A percentile compares a stretch with the other conserved stretches of the same genome.
Evolutionary conservation across 176 grass and related monocot genomes (phyloP).

Genomic region (Cenchrus fungigraminus): DNA sequence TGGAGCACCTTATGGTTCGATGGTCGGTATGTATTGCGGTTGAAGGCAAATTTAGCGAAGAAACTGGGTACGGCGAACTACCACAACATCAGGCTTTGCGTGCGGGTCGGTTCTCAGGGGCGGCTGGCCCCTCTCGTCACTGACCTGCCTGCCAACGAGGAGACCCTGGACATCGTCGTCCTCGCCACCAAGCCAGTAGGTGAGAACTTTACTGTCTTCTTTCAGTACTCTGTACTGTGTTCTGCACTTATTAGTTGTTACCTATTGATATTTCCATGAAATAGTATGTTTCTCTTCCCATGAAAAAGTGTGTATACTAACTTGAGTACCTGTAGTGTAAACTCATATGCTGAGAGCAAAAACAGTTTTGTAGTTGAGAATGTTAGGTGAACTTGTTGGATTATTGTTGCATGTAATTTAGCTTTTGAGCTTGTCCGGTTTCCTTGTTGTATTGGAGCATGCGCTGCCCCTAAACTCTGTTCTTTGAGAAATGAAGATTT

Average conservation of each 20-base stretch:
- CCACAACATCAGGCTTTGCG: neutral
- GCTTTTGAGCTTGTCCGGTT: too few relatives aligned
- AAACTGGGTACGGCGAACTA: neutral
- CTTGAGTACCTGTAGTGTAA: neutral
- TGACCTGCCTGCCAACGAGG: slow-evolving; percentile 34
- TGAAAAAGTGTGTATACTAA: neutral
- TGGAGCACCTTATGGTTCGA: too few relatives aligned
- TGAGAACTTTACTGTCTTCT: neutral
- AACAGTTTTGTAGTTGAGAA: too few relatives aligned
- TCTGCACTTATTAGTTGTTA: too few relatives aligned
- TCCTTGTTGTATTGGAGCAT: too few relatives aligned
- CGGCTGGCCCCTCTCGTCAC: slow-evolving; percentile 36
- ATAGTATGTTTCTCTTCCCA: neutral
- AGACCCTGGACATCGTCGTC: neutral
- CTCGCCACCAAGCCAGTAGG: slow-evolving; percentile 22
- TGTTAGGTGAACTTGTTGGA: too few relatives aligned
- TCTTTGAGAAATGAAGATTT: too few relatives aligned
- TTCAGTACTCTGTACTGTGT: too few relatives aligned
- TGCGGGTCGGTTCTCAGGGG: neutral
- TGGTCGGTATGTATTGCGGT: neutral
- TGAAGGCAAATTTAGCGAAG: neutral
- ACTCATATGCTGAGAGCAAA: too few relatives aligned
- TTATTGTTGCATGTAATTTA: too few relatives aligned
- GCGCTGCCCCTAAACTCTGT: too few relatives aligned
- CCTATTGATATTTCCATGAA: too few relatives aligned